Evolutionary conservation across 768 basidiomycete genomes (phyloP), one percentile per base, ranked within the genome.

Genomic region (Psilocybe azurescens): DNA sequence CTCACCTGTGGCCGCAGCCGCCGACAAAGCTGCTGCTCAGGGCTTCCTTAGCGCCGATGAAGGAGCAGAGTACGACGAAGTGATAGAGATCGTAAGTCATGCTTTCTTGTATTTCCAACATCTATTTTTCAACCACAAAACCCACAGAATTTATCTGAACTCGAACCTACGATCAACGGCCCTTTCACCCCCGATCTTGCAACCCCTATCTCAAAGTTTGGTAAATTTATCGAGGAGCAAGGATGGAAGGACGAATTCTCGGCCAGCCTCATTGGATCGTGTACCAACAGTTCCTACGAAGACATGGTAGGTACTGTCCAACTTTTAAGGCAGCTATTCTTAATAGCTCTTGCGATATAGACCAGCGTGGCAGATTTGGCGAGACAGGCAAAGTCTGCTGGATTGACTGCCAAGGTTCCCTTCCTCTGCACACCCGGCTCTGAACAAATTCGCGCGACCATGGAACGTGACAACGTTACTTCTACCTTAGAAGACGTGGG

Each of bases 271-370:
- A 99, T 99, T 70, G 97, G 97, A 24, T 97, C 95, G n/a, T 99
- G 97, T 75, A 99, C 97, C 32, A 99, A 99, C 75, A 97, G 95
- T 61, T 97, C 95, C 5, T 99, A 99, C 72, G 94, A 97, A 73
- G 94, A 95, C 71, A 90, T 95, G 94, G 93, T 93, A 62, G 38
- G 29, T 20, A 56, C 44, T 38, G 8, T 18, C n/a, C 20, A 10
- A 33, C 41, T 68, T 63, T 63, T 52, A 53, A 61, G 56, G 53
- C 10, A 58, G 14, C 38, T 50, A 32, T 16, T 3, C 18, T n/a
- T 54, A 4, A 24, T n/a, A 11, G 30, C 20, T 48, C 33, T 13
- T 16, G 11, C 30, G 18, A 14, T 41, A 0, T 69, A 95, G 95
- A 95, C 95, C 7, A 88, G 93, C 62, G 96, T 97, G 41, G 94